These are phyloP conservation scores for Solanum lignicaule DNA, from an alignment of 257 asterid genomes.

Conservation along the genomic window DNA sequence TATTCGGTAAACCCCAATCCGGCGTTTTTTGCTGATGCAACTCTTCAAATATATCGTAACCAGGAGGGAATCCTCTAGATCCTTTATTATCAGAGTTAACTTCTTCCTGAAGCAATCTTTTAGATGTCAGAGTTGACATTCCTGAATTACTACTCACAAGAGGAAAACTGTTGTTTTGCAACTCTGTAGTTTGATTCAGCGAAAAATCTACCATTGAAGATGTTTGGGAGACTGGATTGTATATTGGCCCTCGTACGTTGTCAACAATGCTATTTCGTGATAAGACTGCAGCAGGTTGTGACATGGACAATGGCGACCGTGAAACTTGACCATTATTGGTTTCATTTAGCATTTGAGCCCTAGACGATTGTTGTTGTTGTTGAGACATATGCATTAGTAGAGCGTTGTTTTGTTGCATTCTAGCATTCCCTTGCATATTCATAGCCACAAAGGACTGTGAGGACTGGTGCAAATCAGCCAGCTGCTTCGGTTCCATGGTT, in stretches of 20 bases:
- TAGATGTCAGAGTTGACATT: conserved; percentile 22
- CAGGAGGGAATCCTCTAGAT: conserved; percentile 31
- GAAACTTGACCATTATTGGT: conserved; percentile 24
- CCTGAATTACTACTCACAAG: conserved; percentile 23
- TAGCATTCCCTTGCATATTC: conserved; percentile 40
- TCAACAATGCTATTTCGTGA: conserved; percentile 28
- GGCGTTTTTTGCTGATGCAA: conserved; percentile 35
- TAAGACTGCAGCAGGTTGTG: conserved; percentile 30
- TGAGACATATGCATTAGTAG: conserved; percentile 44
- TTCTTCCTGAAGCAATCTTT: conserved; percentile 11
- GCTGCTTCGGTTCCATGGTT: conserved; percentile 84
- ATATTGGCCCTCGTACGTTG: conserved; percentile 19
- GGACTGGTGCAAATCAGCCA: conserved; percentile 56
- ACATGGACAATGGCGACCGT: conserved; percentile 18
- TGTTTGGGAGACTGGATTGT: conserved; percentile 27
- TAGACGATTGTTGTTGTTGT: conserved; percentile 35
- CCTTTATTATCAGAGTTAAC: conserved; percentile 26
- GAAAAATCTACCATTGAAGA: conserved; percentile 46
- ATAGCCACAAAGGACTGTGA: conserved; percentile 40
- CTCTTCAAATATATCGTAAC: conserved; percentile 31
- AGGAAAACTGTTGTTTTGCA: conserved; percentile 26
- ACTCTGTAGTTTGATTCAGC: conserved; percentile 24
- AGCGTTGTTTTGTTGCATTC: conserved; percentile 24
- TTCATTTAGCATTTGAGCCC: conserved; percentile 36
- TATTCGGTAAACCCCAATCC: conserved; percentile 44